Percentiles rank a stretch among this genome's conserved stretches.
These are phyloP conservation scores for Leishmania lainsoni DNA, from an alignment of 208 protist species.

Conservation along the genomic window DNA sequence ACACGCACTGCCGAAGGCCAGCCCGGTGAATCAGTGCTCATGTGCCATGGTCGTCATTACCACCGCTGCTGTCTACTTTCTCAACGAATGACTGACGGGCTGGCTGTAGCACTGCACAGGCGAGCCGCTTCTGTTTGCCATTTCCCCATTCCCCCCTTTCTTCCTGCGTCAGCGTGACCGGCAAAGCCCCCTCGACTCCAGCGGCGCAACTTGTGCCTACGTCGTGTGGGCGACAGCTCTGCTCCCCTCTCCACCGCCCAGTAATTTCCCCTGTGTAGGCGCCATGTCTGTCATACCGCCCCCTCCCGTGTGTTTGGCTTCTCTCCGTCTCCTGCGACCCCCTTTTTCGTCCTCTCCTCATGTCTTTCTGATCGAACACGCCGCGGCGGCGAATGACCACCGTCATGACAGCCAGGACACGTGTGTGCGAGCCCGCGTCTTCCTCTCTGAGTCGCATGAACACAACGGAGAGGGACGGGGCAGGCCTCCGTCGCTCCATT, in stretches of 20 bases:
- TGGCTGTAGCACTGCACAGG: not conserved
- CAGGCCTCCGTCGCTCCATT: conserved; percentile 3
- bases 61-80: not conserved
- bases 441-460: not conserved
- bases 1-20: not conserved
- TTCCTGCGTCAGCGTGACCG: not conserved
- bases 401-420: not conserved
- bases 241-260: not conserved
- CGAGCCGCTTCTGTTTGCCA: not conserved
- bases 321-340: not conserved
- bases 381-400: not conserved
- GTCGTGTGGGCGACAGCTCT: not conserved
- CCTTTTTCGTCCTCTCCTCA: not conserved
- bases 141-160: not conserved
- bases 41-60: not conserved
- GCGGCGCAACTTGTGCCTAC: not conserved
- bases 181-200: not conserved
- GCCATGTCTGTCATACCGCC: not conserved
- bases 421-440: not conserved
- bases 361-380: not conserved
- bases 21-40: not conserved
- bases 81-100: not conserved
- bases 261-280: not conserved
- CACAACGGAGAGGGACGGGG: conserved; percentile 16
- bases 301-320: not conserved